Evolutionary conservation across 371 early-diverging fungal genomes (phyloP), one percentile per base, ranked within the genome.

Genomic region (Lichtheimia ornata): DNA sequence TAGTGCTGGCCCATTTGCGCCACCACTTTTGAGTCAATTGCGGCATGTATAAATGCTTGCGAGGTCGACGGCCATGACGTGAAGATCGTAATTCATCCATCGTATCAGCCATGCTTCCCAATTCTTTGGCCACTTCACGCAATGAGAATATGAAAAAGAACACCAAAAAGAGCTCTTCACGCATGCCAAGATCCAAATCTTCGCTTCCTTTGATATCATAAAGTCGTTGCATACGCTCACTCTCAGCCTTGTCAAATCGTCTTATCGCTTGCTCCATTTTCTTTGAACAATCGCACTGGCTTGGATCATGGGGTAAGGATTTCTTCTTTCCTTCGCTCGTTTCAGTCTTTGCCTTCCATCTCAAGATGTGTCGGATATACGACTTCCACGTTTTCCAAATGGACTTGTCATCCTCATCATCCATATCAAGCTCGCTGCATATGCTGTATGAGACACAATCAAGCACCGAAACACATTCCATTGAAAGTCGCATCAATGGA

Each of bases 131-230:
- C 5, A 81, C 76, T 56, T 87, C 85, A 5, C 86, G 83, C 56
- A 87, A 61, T 0, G 85, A 83, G 59, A 85, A 85, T 13, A 85
- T 70, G 45, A 85, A 87, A 59, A 84, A 87, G 59, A 87, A 87
- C 18, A 87, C 84, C 52, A 87, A 65, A 53, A 84, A 87, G 3
- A 84, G 56, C 44, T 87, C 86, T 58, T 85, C 85, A 5, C 84
- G 74, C 30, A 81, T 79, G 6, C 84, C 83, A 0, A 84, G 63
- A 59, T 84, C 84, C 52, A 86, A 50, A 0, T 74, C 58, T 3
- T 70, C 50, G 65, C 64, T 63, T 11, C 74, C 74, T 28, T 81
- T 74, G 14, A 77, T 54, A 5, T 81, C 73, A 18, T 78, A 75
- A 25, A 81, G 25, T 15, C 61, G 65, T 12, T 68, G 69, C 66